Conservation (phyloP, 2,329 filamentous ascomycete species). For the Aspergillus versicolor region DNA sequence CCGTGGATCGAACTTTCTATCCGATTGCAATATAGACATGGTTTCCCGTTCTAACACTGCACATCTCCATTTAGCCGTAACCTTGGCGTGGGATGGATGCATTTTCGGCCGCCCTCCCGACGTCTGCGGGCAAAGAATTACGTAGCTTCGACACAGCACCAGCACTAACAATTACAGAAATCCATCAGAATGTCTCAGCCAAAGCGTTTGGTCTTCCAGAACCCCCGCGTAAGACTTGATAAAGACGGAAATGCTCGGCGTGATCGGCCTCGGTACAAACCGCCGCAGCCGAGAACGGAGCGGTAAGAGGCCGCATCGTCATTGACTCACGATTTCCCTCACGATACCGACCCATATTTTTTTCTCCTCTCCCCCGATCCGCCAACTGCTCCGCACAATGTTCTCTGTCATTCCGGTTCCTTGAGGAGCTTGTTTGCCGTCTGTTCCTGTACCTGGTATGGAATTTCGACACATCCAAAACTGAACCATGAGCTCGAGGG, state of each 20-base stretch:
- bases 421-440: conserved; percentile 6
- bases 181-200: not conserved
- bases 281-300: conserved; percentile 10
- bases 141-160: not conserved
- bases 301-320: conserved; percentile 17
- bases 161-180: not conserved
- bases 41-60: not conserved
- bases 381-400: conserved; percentile 11
- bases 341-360: conserved; percentile 18
- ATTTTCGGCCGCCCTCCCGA: not conserved
- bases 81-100: not conserved
- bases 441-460: conserved; percentile 17
- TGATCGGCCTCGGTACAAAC: conserved; percentile 9
- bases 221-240: not conserved
- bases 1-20: not conserved
- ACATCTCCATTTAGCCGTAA: not conserved
- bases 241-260: not conserved
- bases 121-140: too few species aligned
- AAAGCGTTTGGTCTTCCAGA: not conserved
- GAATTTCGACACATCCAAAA: conserved; percentile 6
- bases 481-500: conserved; percentile 37
- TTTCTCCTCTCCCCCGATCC: conserved; percentile 10
- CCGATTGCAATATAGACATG: not conserved
- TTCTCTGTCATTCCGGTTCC: conserved; percentile 6
- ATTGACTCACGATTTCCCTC: conserved; percentile 13